phyloP scores from a whole-genome alignment of 495 filamentous ascomycete genomes.

The Penicillium malachiteum region DNA sequence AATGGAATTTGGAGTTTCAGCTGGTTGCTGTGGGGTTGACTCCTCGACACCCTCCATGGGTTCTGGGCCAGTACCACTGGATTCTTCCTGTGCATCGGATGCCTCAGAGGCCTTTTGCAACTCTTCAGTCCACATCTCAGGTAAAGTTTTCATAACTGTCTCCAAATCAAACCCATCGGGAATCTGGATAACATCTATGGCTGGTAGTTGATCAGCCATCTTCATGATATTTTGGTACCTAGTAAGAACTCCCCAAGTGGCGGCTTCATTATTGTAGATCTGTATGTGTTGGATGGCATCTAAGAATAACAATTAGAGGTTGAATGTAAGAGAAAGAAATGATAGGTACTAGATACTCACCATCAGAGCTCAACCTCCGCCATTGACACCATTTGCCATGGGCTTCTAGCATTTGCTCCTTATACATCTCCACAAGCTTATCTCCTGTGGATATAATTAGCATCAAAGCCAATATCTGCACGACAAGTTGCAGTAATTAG shows the following conservation, averaged over 20 bases:
- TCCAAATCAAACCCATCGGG: slow-evolving; percentile 45
- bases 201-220: slow-evolving; percentile 50
- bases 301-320: slow-evolving; percentile 18
- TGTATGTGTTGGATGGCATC: slow-evolving; percentile 57
- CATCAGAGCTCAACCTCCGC: slow-evolving; percentile 80
- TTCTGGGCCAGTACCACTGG: background rate
- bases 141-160: slow-evolving; percentile 30
- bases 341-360: slow-evolving; percentile 40
- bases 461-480: background rate
- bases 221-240: slow-evolving; percentile 58
- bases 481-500: background rate
- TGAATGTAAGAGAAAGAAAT: background rate
- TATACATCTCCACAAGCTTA: slow-evolving; percentile 75
- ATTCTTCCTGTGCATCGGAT: slow-evolving; percentile 7
- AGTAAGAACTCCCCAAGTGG: slow-evolving; percentile 54
- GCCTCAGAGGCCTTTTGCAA: slow-evolving; percentile 17
- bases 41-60: slow-evolving; percentile 5
- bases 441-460: slow-evolving; percentile 29
- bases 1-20: slow-evolving; percentile 27
- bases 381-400: slow-evolving; percentile 87
- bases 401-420: slow-evolving; percentile 64
- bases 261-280: slow-evolving; percentile 55
- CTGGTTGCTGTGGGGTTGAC: slow-evolving; percentile 2
- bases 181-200: slow-evolving; percentile 46
- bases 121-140: slow-evolving; percentile 26